These are phyloP conservation scores for Pontederia crassipes DNA, from an alignment of 176 grass and related monocot genomes.

Conservation along the genomic window DNA sequence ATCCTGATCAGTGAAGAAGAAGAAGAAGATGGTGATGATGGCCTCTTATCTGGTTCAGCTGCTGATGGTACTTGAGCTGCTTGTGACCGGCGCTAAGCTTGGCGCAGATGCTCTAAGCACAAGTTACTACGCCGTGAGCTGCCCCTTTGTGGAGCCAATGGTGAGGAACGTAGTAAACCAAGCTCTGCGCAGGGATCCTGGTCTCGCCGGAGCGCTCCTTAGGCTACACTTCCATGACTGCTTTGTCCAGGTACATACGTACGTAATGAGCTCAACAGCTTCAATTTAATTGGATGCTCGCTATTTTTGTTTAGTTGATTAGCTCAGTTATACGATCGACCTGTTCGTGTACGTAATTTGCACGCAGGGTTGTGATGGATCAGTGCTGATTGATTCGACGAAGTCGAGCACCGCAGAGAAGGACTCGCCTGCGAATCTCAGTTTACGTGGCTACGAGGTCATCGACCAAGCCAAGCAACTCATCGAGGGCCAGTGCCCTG, in stretches of 20 bases:
- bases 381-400: constrained; percentile 62
- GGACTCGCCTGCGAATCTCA: constrained; percentile 63
- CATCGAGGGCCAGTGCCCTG: constrained; percentile 57
- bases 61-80: constrained; percentile 28
- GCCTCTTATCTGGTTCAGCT: constrained; percentile 27
- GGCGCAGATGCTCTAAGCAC: constrained; percentile 43
- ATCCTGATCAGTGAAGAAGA: not conserved
- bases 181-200: constrained; percentile 39
- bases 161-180: constrained; percentile 37
- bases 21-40: constrained; percentile 4
- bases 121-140: constrained; percentile 72
- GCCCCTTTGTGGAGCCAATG: constrained; percentile 58
- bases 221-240: constrained; percentile 93
- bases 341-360: not conserved
- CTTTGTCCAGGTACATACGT: constrained; percentile 56
- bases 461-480: constrained; percentile 62
- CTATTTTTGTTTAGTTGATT: too few relatives aligned
- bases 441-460: constrained; percentile 69
- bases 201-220: constrained; percentile 61
- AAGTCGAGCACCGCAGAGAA: constrained; percentile 60
- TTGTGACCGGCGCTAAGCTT: constrained; percentile 15
- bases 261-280: not conserved
- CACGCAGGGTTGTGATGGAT: constrained; percentile 89
- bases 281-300: too few relatives aligned
- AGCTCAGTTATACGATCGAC: too few relatives aligned